phyloP scores from a whole-genome alignment of 2,329 filamentous ascomycete species.

The Hymenoscyphus salicellus region DNA sequence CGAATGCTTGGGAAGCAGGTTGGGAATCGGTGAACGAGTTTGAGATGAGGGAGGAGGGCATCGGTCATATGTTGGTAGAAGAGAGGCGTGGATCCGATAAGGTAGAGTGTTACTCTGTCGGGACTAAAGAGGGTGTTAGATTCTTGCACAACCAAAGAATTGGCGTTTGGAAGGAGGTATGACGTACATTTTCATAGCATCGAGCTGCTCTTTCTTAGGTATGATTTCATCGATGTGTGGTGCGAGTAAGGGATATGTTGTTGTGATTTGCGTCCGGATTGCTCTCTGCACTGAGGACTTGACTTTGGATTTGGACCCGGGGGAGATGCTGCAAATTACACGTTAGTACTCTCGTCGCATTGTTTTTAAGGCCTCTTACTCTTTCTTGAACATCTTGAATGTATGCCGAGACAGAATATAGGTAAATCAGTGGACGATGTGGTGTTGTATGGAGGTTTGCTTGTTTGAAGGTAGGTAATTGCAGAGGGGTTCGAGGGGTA shows the following conservation, averaged over 20 bases:
- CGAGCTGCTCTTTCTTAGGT: slow-evolving; percentile 88
- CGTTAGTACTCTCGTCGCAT: slow-evolving; percentile 12
- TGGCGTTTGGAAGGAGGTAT: not conserved
- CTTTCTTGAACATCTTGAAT: slow-evolving; percentile 83
- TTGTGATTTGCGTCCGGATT: slow-evolving; percentile 76
- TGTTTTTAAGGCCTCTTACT: slow-evolving; percentile 51
- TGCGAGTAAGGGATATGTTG: slow-evolving; percentile 80
- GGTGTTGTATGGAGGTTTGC: not conserved
- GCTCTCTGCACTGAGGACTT: slow-evolving; percentile 92
- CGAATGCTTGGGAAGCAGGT: slow-evolving; percentile 77
- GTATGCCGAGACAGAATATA: not conserved
- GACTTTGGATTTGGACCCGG: slow-evolving; percentile 87
- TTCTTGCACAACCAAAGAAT: not conserved
- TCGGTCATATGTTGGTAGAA: slow-evolving; percentile 83
- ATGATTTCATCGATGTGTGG: slow-evolving; percentile 91
- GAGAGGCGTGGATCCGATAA: slow-evolving; percentile 71
- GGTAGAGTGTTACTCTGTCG: slow-evolving; percentile 85
- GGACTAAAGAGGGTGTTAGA: slow-evolving; percentile 49
- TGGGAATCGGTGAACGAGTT: slow-evolving; percentile 86
- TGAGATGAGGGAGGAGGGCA: slow-evolving; percentile 80
- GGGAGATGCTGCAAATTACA: slow-evolving; percentile 58
- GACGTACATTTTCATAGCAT: slow-evolving; percentile 77
- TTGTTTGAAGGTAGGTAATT: not conserved
- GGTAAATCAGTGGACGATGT: not conserved
- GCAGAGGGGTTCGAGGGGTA: not conserved